Evolutionary conservation across 345 rosid species (phyloP).

Genomic region (Cardamine chenopodiifolia): DNA sequence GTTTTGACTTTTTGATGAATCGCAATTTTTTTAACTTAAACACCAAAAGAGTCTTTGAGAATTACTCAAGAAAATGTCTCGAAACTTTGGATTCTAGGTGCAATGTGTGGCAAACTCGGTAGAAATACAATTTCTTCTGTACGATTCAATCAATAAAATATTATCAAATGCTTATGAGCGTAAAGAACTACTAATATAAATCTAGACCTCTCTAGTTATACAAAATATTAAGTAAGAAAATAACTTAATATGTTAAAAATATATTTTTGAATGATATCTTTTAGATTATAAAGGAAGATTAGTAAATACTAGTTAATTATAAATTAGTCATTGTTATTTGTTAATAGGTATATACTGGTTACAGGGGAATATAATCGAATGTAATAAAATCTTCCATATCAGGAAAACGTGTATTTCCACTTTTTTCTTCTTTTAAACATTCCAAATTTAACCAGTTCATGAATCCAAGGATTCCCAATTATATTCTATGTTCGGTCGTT

Average conservation of each 20-base stretch:
- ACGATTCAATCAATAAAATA: too few relatives aligned
- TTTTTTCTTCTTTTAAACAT: not conserved
- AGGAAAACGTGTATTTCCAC: not conserved
- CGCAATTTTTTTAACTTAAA: not conserved
- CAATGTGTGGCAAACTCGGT: not conserved
- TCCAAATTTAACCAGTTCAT: conserved; percentile 7
- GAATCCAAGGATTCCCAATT: not conserved
- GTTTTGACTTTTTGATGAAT: not conserved
- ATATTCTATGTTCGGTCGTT: not conserved
- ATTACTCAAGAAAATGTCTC: not conserved
- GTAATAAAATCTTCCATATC: not conserved
- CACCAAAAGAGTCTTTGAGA: not conserved
- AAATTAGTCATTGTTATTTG: not conserved
- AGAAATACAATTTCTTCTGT: not conserved
- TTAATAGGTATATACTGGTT: not conserved
- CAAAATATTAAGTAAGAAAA: not conserved
- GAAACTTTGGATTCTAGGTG: too few relatives aligned
- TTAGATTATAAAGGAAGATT: too few relatives aligned
- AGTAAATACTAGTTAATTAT: not conserved
- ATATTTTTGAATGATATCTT: too few relatives aligned
- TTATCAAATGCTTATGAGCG: not conserved
- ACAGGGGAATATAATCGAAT: conserved; percentile 12
- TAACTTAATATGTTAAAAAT: too few relatives aligned
- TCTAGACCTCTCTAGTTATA: not conserved
- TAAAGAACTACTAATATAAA: not conserved